These are phyloP conservation scores for Debaryomyces hansenii DNA, from an alignment of 805 yeast genomes.

Conservation along the genomic window DNA sequence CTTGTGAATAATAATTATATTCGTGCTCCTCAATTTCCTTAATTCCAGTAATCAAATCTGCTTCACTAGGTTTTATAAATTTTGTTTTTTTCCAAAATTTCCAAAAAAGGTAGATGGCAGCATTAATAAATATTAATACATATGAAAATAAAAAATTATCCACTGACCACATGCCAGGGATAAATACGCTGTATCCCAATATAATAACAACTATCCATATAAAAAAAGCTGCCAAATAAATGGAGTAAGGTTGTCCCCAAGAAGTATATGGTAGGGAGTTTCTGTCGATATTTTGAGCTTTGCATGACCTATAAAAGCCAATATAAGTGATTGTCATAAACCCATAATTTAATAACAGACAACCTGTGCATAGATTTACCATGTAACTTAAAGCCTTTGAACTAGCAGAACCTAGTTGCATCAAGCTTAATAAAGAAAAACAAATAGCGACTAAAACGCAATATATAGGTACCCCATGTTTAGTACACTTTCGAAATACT, in stretches of 20 bases:
- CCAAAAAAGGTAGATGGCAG: constrained; percentile 51
- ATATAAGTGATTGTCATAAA: constrained; percentile 55
- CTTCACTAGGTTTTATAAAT: constrained; percentile 44
- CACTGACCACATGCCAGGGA: constrained; percentile 25
- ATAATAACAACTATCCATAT: constrained; percentile 13
- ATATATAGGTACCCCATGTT: too few relatives aligned
- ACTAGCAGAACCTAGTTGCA: too few relatives aligned
- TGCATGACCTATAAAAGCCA: constrained; percentile 58
- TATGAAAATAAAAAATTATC: constrained; percentile 19
- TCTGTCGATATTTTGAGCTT: constrained; percentile 52
- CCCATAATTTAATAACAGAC: constrained; percentile 46
- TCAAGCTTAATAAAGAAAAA: too few relatives aligned
- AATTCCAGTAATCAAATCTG: constrained; percentile 55
- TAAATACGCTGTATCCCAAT: constrained; percentile 21
- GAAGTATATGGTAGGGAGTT: constrained; percentile 48
- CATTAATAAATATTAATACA: constrained; percentile 41
- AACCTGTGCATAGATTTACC: too few relatives aligned
- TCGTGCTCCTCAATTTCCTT: constrained; percentile 64
- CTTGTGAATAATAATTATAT: constrained; percentile 1
- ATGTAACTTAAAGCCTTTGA: too few relatives aligned
- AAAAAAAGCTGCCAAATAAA: constrained; percentile 35
- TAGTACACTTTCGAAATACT: constrained; percentile 13
- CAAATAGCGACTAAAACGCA: too few relatives aligned
- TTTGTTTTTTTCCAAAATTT: constrained; percentile 51
- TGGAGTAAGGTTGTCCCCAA: constrained; percentile 61